Base-by-base conservation (phyloP, 176 grass and related monocot genomes). In the Paspalum notatum region DNA sequence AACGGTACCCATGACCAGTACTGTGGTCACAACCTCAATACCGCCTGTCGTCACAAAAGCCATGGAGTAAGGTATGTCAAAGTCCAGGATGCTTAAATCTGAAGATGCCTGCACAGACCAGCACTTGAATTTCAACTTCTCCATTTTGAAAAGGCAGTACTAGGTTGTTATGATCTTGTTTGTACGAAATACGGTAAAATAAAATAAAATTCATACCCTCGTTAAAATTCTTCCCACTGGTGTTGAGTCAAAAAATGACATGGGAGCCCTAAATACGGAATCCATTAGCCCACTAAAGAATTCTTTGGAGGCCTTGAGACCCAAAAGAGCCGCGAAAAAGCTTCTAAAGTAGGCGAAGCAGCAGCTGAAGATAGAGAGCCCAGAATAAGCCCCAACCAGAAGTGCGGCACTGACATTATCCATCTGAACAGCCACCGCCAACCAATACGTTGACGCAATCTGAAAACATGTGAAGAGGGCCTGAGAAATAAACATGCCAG, bases 171-270 rank as follows among this genome's bases (percentile, higher is more conserved):
- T 71, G 66, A 47, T 50, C 45, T 44, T 76, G 37, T 56, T 56
- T 76, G 47, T 57, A 71, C 49, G 32, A 32, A 66, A 2, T 27
- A 76, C 3, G 27, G 1, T 58, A 59, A 72, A 79, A 25, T 47
- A 72, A 83, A 42, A 59, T 43, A 53, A 79, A 69, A 60, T 9
- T 10, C 71, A 52, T 91, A 98, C 95, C 88, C 95, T 86, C 27
- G 92, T 94, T 71, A 98, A 80, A 56, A 98, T 98, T 85, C 95
- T 91, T 64, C 95, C 95, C 20, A 98, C 84, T 57, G 95, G 95
- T 14, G 95, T 98, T 24, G 95, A 93, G 70, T 98, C 92, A 57
- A 98, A 98, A 66, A 98, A 98, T 25, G 83, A 90, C 90, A 98
- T 98, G 15, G 95, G 95, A 49, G 95, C 95, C 70, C 86, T 93